phyloP scores from a whole-genome alignment of 768 basidiomycete genomes.

The Naganishia friedmannii region DNA sequence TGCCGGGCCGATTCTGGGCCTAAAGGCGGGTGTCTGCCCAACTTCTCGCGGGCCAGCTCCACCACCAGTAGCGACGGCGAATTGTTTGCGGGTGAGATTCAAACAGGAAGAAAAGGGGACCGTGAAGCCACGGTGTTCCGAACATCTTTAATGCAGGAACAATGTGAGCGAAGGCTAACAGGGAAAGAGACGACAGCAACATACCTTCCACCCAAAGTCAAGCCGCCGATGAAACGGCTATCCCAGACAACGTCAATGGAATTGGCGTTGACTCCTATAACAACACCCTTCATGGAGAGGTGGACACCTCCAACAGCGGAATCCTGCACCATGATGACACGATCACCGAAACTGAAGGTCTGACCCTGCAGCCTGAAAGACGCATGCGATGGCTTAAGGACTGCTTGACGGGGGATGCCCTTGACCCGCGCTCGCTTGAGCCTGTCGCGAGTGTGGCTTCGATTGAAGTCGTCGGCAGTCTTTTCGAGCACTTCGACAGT shows the following conservation, averaged over 20 bases:
- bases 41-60: slow-evolving; percentile 26
- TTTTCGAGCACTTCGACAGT: slow-evolving; percentile 76
- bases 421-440: slow-evolving; percentile 93
- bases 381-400: slow-evolving; percentile 88
- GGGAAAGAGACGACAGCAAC: slow-evolving; percentile 38
- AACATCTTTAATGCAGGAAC: slow-evolving; percentile 59
- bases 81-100: slow-evolving; percentile 83
- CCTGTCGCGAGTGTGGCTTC: slow-evolving; percentile 60
- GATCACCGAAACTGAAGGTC: slow-evolving; percentile 79
- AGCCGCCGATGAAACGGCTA: slow-evolving; percentile 87
- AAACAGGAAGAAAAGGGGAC: slow-evolving; percentile 83
- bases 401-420: slow-evolving; percentile 84
- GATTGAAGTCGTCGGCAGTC: slow-evolving; percentile 67
- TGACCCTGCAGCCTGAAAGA: slow-evolving; percentile 86
- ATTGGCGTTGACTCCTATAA: slow-evolving; percentile 79
- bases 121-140: slow-evolving; percentile 83
- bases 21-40: slow-evolving; percentile 58
- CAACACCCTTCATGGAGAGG: slow-evolving; percentile 84
- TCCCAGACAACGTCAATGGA: slow-evolving; percentile 97
- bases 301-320: slow-evolving; percentile 76
- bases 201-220: slow-evolving; percentile 70
- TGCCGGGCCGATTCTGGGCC: slow-evolving; percentile 66
- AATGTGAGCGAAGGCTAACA: not conserved
- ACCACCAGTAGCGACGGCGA: slow-evolving; percentile 63
- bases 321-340: slow-evolving; percentile 94